Evolutionary conservation across 208 protist species (phyloP), one percentile per base, ranked within the genome.

Genomic region (Acanthamoeba lenticulata): DNA sequence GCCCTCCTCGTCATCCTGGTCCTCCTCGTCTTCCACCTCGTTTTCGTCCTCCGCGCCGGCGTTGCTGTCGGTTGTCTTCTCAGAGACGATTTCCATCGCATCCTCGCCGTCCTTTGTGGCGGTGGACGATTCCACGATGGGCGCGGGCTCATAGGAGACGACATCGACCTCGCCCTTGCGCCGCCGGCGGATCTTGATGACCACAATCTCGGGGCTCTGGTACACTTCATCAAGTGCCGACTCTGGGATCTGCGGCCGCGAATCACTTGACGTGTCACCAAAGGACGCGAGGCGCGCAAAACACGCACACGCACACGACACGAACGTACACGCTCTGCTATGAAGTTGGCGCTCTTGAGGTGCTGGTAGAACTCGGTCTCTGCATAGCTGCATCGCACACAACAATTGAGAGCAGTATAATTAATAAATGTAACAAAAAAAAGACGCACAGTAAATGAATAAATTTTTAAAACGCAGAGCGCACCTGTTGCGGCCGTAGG

Each of bases 401-500:
- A 65, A n/a, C 13, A 89, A 24, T 57, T 9, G 40, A 62, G 2
- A 42, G 27, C 21, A 42, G 4, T 7, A 7, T 15, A 6, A 65
- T 89, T 5, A 65, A 9, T 9, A 27, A 65, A 40, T 83, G 72
- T 42, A 34, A 52, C 34, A 13, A 5, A 21, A 57, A 21, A 57
- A 21, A 4, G 15, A 57, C 2, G 17, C 17, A 4, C 2, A 57
- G 2, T 5, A 36, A 38, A 69, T 79, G 13, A 57, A 57, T 19
- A 57, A 57, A 57, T 57, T 24, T 24, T 24, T 57, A 57, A 57
- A 57, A 19, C 9, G n/a, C n/a, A 3, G 44, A 6, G 1, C 11
- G 6, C 4, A 90, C 83, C 88, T 92, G 65, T 92, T 92, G 27
- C 88, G 36, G 1, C 88, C 88, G 45, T 92, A 92, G 34, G 88